Conservation (phyloP, 129 eudicot species). For the Escallonia herrerae region DNA sequence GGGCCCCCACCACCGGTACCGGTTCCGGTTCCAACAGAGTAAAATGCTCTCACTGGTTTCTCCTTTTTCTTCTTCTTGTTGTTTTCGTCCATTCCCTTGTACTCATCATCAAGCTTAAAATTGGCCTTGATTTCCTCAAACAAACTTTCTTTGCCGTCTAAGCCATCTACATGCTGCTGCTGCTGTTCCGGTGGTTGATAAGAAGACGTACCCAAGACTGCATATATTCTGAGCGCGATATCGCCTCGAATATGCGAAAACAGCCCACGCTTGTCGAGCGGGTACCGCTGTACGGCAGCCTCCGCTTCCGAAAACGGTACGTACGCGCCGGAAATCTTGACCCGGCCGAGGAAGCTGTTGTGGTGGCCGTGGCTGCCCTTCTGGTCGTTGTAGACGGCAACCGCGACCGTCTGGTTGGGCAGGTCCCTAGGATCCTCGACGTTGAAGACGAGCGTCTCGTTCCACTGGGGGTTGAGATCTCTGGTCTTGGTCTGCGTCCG, state of each 20-base stretch:
- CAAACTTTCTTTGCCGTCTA: slow-evolving; percentile 14
- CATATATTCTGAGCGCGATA: slow-evolving; percentile 48
- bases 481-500: slow-evolving; percentile 55
- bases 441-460: slow-evolving; percentile 54
- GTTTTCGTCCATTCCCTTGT: slow-evolving; percentile 14
- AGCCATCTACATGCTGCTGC: slow-evolving; percentile 11
- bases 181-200: slow-evolving; percentile 10
- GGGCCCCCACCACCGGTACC: slow-evolving; percentile 16
- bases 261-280: slow-evolving; percentile 76
- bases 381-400: slow-evolving; percentile 53
- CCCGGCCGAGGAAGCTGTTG: slow-evolving; percentile 68
- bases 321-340: slow-evolving; percentile 58
- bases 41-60: slow-evolving; percentile 59
- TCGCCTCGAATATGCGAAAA: slow-evolving; percentile 81
- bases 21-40: slow-evolving; percentile 42
- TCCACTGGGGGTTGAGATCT: slow-evolving; percentile 75
- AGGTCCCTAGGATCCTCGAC: slow-evolving; percentile 33
- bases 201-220: slow-evolving; percentile 15
- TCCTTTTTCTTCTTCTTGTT: slow-evolving; percentile 52
- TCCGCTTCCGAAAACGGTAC: slow-evolving; percentile 45
- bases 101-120: slow-evolving; percentile 26
- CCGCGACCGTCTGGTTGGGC: slow-evolving; percentile 27
- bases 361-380: slow-evolving; percentile 9
- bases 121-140: slow-evolving; percentile 31
- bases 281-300: slow-evolving; percentile 55